Percentiles rank a stretch among this genome's conserved stretches.
Conservation (phyloP, 768 basidiomycete species). For the Tylopilus vinaceipallidus region DNA sequence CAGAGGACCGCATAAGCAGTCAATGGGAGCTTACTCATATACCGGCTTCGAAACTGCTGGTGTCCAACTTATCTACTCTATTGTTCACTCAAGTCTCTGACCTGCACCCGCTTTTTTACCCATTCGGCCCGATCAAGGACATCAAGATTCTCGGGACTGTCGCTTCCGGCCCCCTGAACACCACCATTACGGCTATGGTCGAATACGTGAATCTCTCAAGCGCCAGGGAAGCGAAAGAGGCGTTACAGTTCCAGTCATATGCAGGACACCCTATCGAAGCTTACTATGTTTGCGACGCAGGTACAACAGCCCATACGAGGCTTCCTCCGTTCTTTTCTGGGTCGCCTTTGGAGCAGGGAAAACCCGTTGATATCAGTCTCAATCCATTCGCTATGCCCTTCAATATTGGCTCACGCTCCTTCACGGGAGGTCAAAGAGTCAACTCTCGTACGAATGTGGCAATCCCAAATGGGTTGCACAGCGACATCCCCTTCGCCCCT, state of each 20-base stretch:
- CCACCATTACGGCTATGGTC: slow-evolving; percentile 56
- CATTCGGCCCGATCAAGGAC: slow-evolving; percentile 66
- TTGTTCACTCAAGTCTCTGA: slow-evolving; percentile 68
- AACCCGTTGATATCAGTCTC: slow-evolving; percentile 23
- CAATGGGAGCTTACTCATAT: slow-evolving; percentile 33
- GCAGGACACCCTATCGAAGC: slow-evolving; percentile 42
- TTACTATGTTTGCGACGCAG: slow-evolving; percentile 33
- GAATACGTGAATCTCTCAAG: slow-evolving; percentile 54
- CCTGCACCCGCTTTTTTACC: slow-evolving; percentile 69
- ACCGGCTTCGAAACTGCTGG: slow-evolving; percentile 54
- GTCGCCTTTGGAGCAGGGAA: slow-evolving; percentile 10
- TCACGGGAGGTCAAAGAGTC: slow-evolving; percentile 1
- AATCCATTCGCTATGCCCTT: slow-evolving; percentile 36
- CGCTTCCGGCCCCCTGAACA: slow-evolving; percentile 33
- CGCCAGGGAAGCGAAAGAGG: slow-evolving; percentile 64
- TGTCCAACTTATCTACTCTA: slow-evolving; percentile 62
- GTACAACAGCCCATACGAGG: slow-evolving; percentile 1
- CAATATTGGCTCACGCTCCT: slow-evolving; percentile 15
- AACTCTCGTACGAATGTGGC: slow-evolving; percentile 4
- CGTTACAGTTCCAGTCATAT: slow-evolving; percentile 62
- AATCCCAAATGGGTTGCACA: slow-evolving; percentile 17
- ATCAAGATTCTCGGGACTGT: slow-evolving; percentile 46
- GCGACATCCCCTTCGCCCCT: slow-evolving; percentile 25
- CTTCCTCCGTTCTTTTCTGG: slow-evolving; percentile 10
- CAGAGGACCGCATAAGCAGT: slow-evolving; percentile 31